phyloP scores from a whole-genome alignment of 305 asterid species.

The Rubia occidens region DNA sequence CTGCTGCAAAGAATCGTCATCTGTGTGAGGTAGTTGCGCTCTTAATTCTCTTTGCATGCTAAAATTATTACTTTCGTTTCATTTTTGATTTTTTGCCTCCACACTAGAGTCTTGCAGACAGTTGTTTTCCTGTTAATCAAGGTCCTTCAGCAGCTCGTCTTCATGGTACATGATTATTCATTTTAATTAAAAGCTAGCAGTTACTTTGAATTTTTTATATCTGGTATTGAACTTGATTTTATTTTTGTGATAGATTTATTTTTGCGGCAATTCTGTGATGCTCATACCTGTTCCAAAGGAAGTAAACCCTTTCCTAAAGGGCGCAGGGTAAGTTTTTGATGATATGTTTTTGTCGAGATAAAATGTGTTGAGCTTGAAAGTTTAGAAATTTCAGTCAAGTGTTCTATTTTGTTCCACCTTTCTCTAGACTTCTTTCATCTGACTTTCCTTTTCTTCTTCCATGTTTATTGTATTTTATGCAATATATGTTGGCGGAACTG shows the following conservation, averaged over 20 bases:
- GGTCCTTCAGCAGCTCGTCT: slow-evolving; percentile 65
- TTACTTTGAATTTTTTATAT: slow-evolving; percentile 14
- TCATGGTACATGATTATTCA: slow-evolving; percentile 45
- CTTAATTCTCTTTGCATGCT: background rate
- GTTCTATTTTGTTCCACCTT: background rate
- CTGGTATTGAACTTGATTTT: slow-evolving; percentile 12
- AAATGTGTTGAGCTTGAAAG: background rate
- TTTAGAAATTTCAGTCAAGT: slow-evolving; percentile 3
- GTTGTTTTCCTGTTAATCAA: slow-evolving; percentile 60
- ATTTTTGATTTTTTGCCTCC: slow-evolving; percentile 8
- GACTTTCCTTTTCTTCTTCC: background rate
- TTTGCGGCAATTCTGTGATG: slow-evolving; percentile 82
- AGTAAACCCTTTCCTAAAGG: slow-evolving; percentile 67
- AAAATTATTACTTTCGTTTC: slow-evolving; percentile 7
- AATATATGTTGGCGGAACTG: background rate
- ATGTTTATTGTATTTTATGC: slow-evolving; percentile 1
- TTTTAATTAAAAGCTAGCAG: background rate
- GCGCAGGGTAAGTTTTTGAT: slow-evolving; percentile 50
- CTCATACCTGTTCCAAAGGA: slow-evolving; percentile 62
- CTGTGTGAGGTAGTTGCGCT: slow-evolving; percentile 62
- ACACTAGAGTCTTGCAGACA: slow-evolving; percentile 64
- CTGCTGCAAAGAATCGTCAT: slow-evolving; percentile 68
- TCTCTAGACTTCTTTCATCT: background rate
- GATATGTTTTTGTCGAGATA: background rate
- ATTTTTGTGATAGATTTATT: slow-evolving; percentile 46